phyloP scores from a whole-genome alignment of 2,329 filamentous ascomycete species.

The Blastomyces percursus region DNA sequence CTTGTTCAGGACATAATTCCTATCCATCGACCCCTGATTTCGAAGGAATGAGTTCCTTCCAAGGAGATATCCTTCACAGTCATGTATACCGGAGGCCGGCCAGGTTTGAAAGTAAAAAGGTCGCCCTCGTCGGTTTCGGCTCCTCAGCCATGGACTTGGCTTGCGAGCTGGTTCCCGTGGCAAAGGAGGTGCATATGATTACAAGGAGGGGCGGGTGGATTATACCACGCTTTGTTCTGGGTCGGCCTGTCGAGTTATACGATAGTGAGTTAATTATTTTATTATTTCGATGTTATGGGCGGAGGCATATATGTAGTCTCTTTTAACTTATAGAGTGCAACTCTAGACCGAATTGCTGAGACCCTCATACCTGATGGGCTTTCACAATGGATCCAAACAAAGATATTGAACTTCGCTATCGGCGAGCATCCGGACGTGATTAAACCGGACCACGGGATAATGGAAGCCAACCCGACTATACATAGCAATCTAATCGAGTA shows the following conservation, averaged over 20 bases:
- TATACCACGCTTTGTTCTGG: slow-evolving; percentile 30
- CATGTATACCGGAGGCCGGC: slow-evolving; percentile 28
- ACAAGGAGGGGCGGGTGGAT: slow-evolving; percentile 32
- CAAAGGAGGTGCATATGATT: slow-evolving; percentile 28
- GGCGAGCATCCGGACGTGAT: slow-evolving; percentile 25
- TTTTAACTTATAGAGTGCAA: slow-evolving; percentile 17
- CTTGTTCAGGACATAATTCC: slow-evolving; percentile 25
- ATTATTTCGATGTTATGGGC: not conserved
- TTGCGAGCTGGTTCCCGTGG: slow-evolving; percentile 27
- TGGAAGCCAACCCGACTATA: slow-evolving; percentile 28
- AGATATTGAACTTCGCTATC: slow-evolving; percentile 23
- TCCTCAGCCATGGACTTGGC: slow-evolving; percentile 33
- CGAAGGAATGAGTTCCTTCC: slow-evolving; percentile 23
- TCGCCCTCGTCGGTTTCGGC: slow-evolving; percentile 30
- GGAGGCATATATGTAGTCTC: not conserved
- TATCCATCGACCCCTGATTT: slow-evolving; percentile 26
- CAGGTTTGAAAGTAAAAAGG: slow-evolving; percentile 28
- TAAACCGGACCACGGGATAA: slow-evolving; percentile 25
- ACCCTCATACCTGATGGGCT: slow-evolving; percentile 14
- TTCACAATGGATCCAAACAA: slow-evolving; percentile 22
- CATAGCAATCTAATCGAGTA: slow-evolving; percentile 27
- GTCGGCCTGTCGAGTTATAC: slow-evolving; percentile 28
- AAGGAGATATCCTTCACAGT: slow-evolving; percentile 29
- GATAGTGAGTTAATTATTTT: slow-evolving; percentile 23
- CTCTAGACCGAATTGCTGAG: slow-evolving; percentile 12